Conservation (phyloP, 176 grass and related monocot species). For the Tillandsia fasciculata region DNA sequence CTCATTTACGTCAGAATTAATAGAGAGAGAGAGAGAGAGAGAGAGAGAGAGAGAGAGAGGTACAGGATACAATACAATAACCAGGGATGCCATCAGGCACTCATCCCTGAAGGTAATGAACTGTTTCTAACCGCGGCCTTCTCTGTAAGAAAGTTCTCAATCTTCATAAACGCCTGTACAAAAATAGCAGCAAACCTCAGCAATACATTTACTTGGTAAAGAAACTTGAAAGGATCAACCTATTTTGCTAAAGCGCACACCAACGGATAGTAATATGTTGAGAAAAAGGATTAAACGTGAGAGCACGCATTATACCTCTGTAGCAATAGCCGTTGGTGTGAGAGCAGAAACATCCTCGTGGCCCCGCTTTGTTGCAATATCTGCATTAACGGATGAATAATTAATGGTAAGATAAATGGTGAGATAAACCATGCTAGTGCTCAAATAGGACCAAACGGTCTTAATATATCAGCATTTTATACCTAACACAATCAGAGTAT, state of each 20-base stretch:
- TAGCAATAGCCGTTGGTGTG: conserved; percentile 72
- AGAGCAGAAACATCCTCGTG: conserved; percentile 56
- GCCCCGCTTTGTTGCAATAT: conserved; percentile 69
- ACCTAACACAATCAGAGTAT: not conserved
- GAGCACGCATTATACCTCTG: conserved; percentile 45
- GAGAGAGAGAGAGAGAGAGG: not conserved
- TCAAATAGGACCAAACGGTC: not conserved
- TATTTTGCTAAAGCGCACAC: not conserved
- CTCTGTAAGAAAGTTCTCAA: conserved; percentile 56
- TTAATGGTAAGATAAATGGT: not conserved
- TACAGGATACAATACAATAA: conserved; percentile 18
- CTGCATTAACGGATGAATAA: conserved; percentile 28
- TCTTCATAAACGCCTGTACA: conserved; percentile 61
- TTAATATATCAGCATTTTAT: not conserved
- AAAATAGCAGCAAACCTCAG: not conserved
- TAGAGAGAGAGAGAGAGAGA: not conserved
- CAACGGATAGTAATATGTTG: not conserved
- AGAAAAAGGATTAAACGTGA: not conserved
- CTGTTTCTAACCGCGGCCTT: conserved; percentile 51
- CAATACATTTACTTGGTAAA: not conserved
- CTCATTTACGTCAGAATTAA: conserved; percentile 18
- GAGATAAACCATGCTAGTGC: not conserved
- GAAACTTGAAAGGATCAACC: not conserved
- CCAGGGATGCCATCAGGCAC: not conserved
- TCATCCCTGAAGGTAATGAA: not conserved